Percentiles rank a stretch among this genome's conserved stretches.
phyloP scores from a whole-genome alignment of 805 yeast species.

The Cyberlindnera lachancei region DNA sequence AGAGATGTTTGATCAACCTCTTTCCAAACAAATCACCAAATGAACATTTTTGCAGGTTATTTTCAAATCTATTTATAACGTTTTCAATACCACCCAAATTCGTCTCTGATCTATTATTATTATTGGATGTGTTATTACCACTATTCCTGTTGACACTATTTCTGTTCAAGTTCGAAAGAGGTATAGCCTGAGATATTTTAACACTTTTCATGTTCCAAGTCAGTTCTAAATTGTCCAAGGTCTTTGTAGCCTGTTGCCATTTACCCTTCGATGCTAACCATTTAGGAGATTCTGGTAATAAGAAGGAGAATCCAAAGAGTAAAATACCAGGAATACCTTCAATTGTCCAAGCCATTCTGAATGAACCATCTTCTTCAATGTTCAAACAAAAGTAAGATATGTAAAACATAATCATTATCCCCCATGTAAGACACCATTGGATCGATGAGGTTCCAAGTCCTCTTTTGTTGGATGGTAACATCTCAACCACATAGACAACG shows the following conservation, averaged over 20 bases:
- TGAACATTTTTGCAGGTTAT: constrained; percentile 22
- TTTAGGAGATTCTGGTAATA: constrained; percentile 53
- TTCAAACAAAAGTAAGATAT: constrained; percentile 39
- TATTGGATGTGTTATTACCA: too few species aligned
- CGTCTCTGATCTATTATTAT: constrained; percentile 1
- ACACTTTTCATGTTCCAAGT: constrained; percentile 3
- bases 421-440: constrained; percentile 52
- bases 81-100: constrained; percentile 20
- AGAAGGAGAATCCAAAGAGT: constrained; percentile 29
- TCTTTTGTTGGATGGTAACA: constrained; percentile 37
- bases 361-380: constrained; percentile 38
- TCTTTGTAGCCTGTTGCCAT: constrained; percentile 31
- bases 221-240: constrained; percentile 15
- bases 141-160: too few species aligned
- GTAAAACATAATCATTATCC: constrained; percentile 50
- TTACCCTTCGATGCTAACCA: constrained; percentile 37
- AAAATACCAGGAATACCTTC: constrained; percentile 45
- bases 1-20: constrained; percentile 28
- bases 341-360: constrained; percentile 60
- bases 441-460: constrained; percentile 47
- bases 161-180: too few species aligned
- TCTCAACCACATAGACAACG: constrained; percentile 48
- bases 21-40: constrained; percentile 28
- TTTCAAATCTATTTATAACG: constrained; percentile 14
- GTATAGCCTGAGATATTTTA: not conserved